A percentile compares a stretch with the other conserved stretches of the same genome.
Evolutionary conservation across 2,329 filamentous ascomycete species (phyloP).

Genomic region (Mycogone perniciosa): DNA sequence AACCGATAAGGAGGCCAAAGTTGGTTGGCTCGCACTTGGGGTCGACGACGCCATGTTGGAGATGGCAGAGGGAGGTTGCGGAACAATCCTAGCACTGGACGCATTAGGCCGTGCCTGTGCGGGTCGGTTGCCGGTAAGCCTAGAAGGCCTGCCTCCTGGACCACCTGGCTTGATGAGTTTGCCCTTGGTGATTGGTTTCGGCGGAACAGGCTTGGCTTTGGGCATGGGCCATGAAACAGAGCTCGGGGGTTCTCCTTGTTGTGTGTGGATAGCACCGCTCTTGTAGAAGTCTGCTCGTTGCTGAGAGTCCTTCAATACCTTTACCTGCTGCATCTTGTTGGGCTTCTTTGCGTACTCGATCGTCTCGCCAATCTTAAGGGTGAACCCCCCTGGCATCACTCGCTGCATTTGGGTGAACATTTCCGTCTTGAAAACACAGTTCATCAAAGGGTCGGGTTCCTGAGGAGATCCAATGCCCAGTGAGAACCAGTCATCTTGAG

Average conservation of each 20-base stretch:
- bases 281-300: constrained; percentile 82
- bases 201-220: constrained; percentile 76
- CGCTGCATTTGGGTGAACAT: constrained; percentile 88
- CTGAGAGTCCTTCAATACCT: constrained; percentile 81
- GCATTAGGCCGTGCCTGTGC: constrained; percentile 39
- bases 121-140: constrained; percentile 49
- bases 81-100: constrained; percentile 24
- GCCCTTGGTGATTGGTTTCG: constrained; percentile 85
- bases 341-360: constrained; percentile 99
- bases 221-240: constrained; percentile 81
- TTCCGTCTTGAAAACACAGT: constrained; percentile 93
- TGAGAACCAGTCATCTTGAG: constrained; percentile 96
- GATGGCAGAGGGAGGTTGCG: constrained; percentile 29
- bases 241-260: constrained; percentile 73
- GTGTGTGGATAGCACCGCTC: constrained; percentile 84
- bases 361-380: constrained; percentile 71
- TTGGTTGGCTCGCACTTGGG: constrained; percentile 4
- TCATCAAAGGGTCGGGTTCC: constrained; percentile 88
- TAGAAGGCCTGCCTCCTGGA: constrained; percentile 74
- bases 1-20: constrained; percentile 14
- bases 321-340: constrained; percentile 81
- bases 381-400: constrained; percentile 72
- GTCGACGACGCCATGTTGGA: constrained; percentile 20
- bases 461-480: constrained; percentile 83
- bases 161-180: constrained; percentile 88